Evolutionary conservation across 306 rosid genomes (phyloP).

Genomic region (Glycine tomentella): DNA sequence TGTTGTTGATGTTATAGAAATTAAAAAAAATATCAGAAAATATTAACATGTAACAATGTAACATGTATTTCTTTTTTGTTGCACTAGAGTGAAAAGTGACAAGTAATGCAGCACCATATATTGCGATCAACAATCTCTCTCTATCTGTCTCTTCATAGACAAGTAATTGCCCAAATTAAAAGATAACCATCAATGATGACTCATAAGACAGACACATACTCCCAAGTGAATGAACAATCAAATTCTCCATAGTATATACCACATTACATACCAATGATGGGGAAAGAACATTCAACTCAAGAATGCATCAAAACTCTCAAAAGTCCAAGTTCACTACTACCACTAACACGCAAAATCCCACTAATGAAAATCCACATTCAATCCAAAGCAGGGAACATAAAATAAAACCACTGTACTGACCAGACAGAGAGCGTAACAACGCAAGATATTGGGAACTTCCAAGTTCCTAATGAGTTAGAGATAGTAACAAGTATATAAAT

Average conservation of each 20-base stretch:
- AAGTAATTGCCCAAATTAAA: neutral
- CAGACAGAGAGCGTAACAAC: slow-evolving; percentile 76
- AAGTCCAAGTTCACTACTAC: too few relatives aligned
- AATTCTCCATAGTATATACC: neutral
- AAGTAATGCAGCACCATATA: neutral
- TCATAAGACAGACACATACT: neutral
- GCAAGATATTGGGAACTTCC: too few relatives aligned
- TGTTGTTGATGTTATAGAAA: too few relatives aligned
- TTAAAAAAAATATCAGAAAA: neutral
- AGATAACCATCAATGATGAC: neutral
- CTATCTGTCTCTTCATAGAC: neutral
- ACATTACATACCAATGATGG: too few relatives aligned
- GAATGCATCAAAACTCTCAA: too few relatives aligned
- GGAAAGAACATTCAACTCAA: too few relatives aligned
- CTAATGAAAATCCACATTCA: too few relatives aligned
- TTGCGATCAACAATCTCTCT: neutral
- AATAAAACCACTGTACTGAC: too few relatives aligned
- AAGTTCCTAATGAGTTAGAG: too few relatives aligned
- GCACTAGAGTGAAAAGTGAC: neutral
- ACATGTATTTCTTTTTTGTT: neutral
- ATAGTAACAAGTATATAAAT: too few relatives aligned
- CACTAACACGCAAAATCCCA: too few relatives aligned
- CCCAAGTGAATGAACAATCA: neutral
- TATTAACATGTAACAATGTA: slow-evolving; percentile 30
- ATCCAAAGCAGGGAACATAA: too few relatives aligned